Conservation (phyloP, 2,329 filamentous ascomycete genomes). For the Ilyonectria sp. region DNA sequence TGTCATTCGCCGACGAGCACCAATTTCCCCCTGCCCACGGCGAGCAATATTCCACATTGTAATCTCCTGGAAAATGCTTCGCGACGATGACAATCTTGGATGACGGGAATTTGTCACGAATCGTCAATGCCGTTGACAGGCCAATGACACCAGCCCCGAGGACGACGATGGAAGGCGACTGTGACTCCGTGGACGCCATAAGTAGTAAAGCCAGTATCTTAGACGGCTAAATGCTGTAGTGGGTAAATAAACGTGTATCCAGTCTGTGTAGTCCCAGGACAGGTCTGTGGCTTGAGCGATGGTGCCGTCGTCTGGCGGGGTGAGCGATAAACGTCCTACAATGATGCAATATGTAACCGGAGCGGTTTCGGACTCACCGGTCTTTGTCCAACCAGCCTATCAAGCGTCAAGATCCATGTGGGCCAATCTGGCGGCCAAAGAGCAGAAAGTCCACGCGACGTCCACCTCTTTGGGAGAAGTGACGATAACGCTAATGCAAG, state of each 20-base stretch:
- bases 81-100: conserved; percentile 73
- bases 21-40: conserved; percentile 84
- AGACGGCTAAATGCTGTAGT: not conserved
- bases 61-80: conserved; percentile 89
- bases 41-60: conserved; percentile 85
- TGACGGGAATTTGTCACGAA: conserved; percentile 64
- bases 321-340: not conserved
- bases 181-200: not conserved
- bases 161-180: not conserved
- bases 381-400: not conserved
- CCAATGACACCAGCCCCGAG: conserved; percentile 74
- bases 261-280: not conserved
- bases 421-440: not conserved
- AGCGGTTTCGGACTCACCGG: not conserved
- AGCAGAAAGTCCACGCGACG: not conserved
- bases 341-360: not conserved
- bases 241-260: not conserved
- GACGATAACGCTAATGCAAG: not conserved
- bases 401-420: not conserved
- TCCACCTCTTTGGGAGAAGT: not conserved
- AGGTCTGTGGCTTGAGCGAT: not conserved
- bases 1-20: conserved; percentile 70
- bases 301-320: not conserved
- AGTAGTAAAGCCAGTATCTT: not conserved
- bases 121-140: conserved; percentile 72